Percentiles rank a stretch among this genome's conserved stretches.
phyloP scores from a whole-genome alignment of 768 basidiomycete genomes.

The Panaeolus papilionaceus region DNA sequence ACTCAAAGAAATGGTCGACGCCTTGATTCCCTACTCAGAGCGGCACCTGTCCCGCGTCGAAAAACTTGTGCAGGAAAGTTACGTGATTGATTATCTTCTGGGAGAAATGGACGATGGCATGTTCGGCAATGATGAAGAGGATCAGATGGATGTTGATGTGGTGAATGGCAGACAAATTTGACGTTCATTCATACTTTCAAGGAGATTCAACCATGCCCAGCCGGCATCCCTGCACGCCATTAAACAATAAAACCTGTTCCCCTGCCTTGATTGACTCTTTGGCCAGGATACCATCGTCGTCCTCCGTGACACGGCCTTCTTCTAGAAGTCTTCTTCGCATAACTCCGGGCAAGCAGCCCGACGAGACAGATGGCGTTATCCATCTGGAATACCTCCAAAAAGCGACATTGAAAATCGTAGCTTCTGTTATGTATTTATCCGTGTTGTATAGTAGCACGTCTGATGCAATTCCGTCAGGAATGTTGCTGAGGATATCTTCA shows the following conservation, averaged over 20 bases:
- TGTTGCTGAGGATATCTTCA: constrained; percentile 43
- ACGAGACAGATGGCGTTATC: constrained; percentile 66
- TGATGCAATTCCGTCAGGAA: constrained; percentile 34
- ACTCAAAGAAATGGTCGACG: constrained; percentile 81
- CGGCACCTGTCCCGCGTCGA: constrained; percentile 89
- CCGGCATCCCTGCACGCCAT: constrained; percentile 74
- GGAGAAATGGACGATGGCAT: constrained; percentile 88
- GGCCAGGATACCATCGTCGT: constrained; percentile 46
- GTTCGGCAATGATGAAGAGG: constrained; percentile 54
- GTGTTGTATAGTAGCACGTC: constrained; percentile 75
- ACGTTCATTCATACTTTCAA: neutral
- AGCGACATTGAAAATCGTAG: constrained; percentile 76
- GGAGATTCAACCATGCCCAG: constrained; percentile 51
- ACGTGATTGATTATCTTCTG: constrained; percentile 89
- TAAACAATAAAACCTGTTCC: constrained; percentile 76
- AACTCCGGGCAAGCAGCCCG: constrained; percentile 78
- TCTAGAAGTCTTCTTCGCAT: constrained; percentile 73
- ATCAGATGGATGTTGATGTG: constrained; percentile 49
- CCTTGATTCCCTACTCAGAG: constrained; percentile 92
- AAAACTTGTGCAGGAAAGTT: constrained; percentile 91
- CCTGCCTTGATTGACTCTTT: constrained; percentile 50
- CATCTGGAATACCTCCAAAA: constrained; percentile 62
- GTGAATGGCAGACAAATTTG: constrained; percentile 12
- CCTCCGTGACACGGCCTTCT: constrained; percentile 60
- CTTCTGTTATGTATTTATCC: constrained; percentile 59